Evolutionary conservation across 306 rosid genomes (phyloP), one percentile per base, ranked within the genome.

Genomic region (Phaseolus lunatus): DNA sequence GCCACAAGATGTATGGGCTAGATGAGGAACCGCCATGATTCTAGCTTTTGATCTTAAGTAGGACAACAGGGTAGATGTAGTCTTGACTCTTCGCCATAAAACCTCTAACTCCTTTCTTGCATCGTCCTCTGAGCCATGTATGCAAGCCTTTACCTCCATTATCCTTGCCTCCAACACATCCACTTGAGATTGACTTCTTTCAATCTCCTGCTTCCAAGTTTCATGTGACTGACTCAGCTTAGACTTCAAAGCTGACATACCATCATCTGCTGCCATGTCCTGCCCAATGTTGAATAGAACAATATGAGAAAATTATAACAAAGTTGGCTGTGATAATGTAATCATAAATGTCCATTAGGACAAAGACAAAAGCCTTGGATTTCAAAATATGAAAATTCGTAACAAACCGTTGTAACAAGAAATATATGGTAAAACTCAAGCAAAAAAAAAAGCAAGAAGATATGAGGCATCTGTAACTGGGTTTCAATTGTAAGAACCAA

Each of bases 11-110:
- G 87, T 84, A 52, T 88, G 91, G 22, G 95, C 93, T 83, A 89
- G 83, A 71, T 91, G 92, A 19, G 98, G 95, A 83, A 91, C 86
- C 16, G 88, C 92, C 89, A 93, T 84, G 70, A 89, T 52, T 82
- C 90, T 87, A n/a, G 96, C 91, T 82, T 91, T 93, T 22, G 94
- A 89, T 91, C 89, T 91, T 85, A 93, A 80, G 88, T 91, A 93
- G n/a, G 87, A 81, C 76, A 93, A 86, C 86, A 91, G 67, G 37
- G 88, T 87, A 13, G 87, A 78, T 41, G 90, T 82, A 26, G 93
- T 89, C 82, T 85, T 93, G 48, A 93, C 95, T 85, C 98, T 89
- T 64, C 88, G 81, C 95, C 95, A 93, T 39, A 91, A 89, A 84
- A 93, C 86, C 75, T 88, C 90, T 54, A 93, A 82, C 78, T 88